Evolutionary conservation across 768 basidiomycete species (phyloP).

Genomic region (Leccinellum albellum): DNA sequence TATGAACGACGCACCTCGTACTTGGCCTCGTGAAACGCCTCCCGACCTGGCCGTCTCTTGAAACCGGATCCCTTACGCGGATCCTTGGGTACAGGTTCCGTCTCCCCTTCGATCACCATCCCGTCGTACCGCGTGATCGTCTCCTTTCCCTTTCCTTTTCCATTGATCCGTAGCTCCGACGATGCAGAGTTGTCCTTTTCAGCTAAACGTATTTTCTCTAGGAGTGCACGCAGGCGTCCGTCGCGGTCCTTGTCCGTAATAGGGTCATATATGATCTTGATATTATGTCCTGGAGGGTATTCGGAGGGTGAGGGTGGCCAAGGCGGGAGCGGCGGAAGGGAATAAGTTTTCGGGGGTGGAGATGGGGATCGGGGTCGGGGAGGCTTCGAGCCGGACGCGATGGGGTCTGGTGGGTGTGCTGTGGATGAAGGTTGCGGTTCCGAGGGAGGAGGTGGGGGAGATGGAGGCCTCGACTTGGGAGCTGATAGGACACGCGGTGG

Average conservation of each 20-base stretch:
- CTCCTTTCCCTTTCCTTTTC: conserved; percentile 65
- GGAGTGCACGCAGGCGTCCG: conserved; percentile 35
- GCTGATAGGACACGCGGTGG: conserved; percentile 20
- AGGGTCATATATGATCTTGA: conserved; percentile 65
- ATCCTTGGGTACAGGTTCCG: conserved; percentile 43
- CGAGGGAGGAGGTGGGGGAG: conserved; percentile 22
- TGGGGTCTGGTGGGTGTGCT: conserved; percentile 23
- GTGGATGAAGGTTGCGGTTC: conserved; percentile 14
- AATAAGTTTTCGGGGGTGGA: conserved; percentile 34
- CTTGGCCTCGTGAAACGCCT: conserved; percentile 42
- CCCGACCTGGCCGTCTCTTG: conserved; percentile 31
- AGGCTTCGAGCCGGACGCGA: conserved; percentile 26
- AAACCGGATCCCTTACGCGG: conserved; percentile 48
- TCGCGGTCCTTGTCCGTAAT: conserved; percentile 45
- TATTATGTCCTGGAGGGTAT: conserved; percentile 46
- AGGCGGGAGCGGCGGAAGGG: conserved; percentile 41
- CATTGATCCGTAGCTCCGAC: conserved; percentile 44
- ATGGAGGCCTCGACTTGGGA: conserved; percentile 28
- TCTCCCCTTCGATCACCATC: conserved; percentile 45
- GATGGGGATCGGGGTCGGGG: conserved; percentile 5
- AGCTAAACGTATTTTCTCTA: conserved; percentile 39
- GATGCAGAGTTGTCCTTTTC: conserved; percentile 26
- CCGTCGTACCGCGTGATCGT: conserved; percentile 52
- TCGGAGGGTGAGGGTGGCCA: conserved; percentile 56
- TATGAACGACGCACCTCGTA: conserved; percentile 50